These are phyloP conservation scores for Euphorbia corollata DNA, from an alignment of 441 rosid genomes.

Conservation along the genomic window DNA sequence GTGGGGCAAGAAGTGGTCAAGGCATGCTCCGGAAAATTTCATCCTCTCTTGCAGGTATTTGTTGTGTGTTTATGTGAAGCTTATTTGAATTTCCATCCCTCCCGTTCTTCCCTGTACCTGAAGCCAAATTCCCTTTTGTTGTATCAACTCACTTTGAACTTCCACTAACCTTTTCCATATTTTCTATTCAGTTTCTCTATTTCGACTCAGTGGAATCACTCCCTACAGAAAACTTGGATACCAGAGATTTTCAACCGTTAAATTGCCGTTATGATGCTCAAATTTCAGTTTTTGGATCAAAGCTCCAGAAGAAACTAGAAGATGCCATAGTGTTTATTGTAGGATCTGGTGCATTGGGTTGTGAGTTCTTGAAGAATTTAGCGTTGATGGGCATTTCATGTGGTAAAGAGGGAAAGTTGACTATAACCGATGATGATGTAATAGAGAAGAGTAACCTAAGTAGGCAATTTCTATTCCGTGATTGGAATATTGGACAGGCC, in stretches of 20 bases:
- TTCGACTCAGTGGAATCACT: slow-evolving; percentile 89
- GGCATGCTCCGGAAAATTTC: slow-evolving; percentile 93
- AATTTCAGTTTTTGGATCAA: slow-evolving; percentile 82
- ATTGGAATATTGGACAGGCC: slow-evolving; percentile 95
- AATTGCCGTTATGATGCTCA: slow-evolving; percentile 84
- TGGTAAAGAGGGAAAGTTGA: slow-evolving; percentile 63
- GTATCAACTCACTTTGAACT: background rate
- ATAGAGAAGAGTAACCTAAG: slow-evolving; percentile 95
- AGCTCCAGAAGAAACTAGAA: slow-evolving; percentile 81
- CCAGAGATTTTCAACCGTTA: slow-evolving; percentile 50
- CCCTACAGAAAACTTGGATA: slow-evolving; percentile 53
- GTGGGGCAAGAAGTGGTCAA: slow-evolving; percentile 95
- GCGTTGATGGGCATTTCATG: slow-evolving; percentile 94
- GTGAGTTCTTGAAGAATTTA: slow-evolving; percentile 82
- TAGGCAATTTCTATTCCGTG: slow-evolving; percentile 90
- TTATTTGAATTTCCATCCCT: no score
- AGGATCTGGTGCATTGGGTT: slow-evolving; percentile 92
- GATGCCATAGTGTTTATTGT: slow-evolving; percentile 68
- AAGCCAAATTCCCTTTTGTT: background rate
- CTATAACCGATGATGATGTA: slow-evolving; percentile 85
- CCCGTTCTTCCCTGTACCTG: no score
- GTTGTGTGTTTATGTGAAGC: no score
- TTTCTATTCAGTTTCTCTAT: slow-evolving; percentile 95
- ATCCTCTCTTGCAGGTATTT: slow-evolving; percentile 86
- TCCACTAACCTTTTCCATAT: background rate